phyloP scores from a whole-genome alignment of 2,329 filamentous ascomycete species.

The Monilinia aucupariae region DNA sequence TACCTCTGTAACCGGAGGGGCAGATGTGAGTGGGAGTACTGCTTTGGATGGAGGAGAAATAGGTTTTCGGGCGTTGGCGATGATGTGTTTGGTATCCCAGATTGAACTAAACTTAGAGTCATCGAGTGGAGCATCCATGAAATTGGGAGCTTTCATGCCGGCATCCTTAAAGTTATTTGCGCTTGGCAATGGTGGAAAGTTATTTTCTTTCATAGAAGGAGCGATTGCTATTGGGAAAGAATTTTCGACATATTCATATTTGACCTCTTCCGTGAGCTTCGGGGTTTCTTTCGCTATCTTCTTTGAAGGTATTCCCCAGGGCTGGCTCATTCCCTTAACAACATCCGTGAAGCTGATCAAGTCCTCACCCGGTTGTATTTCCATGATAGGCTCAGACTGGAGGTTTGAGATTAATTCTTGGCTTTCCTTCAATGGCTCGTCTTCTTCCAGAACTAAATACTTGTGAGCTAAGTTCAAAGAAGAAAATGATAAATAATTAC shows the following conservation, averaged over 20 bases:
- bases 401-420: background rate
- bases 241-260: slow-evolving; percentile 11
- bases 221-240: slow-evolving; percentile 4
- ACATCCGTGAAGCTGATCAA: slow-evolving; percentile 18
- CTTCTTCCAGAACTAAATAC: slow-evolving; percentile 7
- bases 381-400: background rate
- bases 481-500: background rate
- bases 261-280: background rate
- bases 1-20: background rate
- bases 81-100: slow-evolving; percentile 14
- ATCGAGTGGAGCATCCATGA: slow-evolving; percentile 15
- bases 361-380: slow-evolving; percentile 17
- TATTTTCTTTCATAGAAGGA: slow-evolving; percentile 5
- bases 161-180: background rate
- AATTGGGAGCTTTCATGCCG: slow-evolving; percentile 10
- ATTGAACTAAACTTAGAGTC: slow-evolving; percentile 5
- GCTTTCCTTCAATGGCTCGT: background rate
- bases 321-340: slow-evolving; percentile 9
- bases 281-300: background rate
- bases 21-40: background rate
- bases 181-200: slow-evolving; percentile 12
- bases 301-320: slow-evolving; percentile 1
- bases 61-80: slow-evolving; percentile 13
- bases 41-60: slow-evolving; percentile 6
- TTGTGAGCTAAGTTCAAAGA: background rate